Base-by-base conservation (phyloP, 192 early-diverging fungal species). In the Entomortierella chlamydospora region DNA sequence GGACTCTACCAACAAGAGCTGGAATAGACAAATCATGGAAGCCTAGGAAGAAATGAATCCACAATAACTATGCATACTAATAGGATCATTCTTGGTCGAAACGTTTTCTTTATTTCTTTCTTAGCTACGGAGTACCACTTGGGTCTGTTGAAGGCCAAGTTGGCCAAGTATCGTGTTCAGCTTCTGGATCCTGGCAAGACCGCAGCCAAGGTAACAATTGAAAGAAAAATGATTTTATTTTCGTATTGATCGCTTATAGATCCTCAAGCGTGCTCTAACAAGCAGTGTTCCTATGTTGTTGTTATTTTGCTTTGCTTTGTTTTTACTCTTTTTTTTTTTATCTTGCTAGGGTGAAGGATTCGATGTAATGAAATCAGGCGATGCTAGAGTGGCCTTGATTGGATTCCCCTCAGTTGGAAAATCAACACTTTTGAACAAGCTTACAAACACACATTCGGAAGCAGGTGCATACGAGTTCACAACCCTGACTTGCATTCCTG, bases 331-430 rank as follows among this genome's bases (percentile, higher is more conserved):
- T 50, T 34, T 52, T 26, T 37, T 33, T 53, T 54, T 50, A n/a
- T 50, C 31, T 31, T 26, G 18, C 20, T 73, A 89, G 92, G 90
- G 93, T 57, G 94, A 94, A 66, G 98, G 98, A 23, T 99, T 99
- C 70, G 98, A 99, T 85, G 98, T 99, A 20, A 96, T 97, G 87
- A 94, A 96, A 82, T 92, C 91, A 26, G 98, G 98, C 2, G 98
- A 98, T 80, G 98, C 96, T 18, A 90, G 97, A 51, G 95, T 98
- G 57, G 95, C 93, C 2, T 87, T 98, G 61, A 94, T 98, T 65
- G 96, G 97, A 50, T 99, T 98, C 67, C 98, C 98, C n/a, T 97
- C 96, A 9, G 98, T 99, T 15, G 98, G 98, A 60, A 99, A 99
- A 81, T 97, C 95, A n/a, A 99, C 98, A 4, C 84, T 99, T 61